phyloP scores from a whole-genome alignment of 768 basidiomycete species.

The Lactarius tabidus region DNA sequence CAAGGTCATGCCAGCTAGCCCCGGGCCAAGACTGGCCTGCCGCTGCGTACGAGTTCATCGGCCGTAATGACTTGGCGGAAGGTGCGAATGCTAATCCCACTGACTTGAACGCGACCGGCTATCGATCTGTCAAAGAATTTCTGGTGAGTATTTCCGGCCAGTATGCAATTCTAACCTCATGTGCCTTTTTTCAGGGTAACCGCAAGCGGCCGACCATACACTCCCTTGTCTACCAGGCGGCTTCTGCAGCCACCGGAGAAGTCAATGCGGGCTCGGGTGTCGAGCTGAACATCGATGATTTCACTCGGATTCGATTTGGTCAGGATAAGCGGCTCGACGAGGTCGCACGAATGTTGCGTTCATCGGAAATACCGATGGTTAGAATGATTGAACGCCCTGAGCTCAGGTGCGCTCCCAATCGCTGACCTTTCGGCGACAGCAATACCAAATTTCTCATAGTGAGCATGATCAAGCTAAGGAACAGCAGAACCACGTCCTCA shows the following conservation, averaged over 20 bases:
- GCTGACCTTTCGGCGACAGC: not conserved
- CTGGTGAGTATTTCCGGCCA: slow-evolving; percentile 39
- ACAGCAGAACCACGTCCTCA: slow-evolving; percentile 74
- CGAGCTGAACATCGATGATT: slow-evolving; percentile 66
- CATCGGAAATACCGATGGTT: slow-evolving; percentile 63
- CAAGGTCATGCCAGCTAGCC: slow-evolving; percentile 76
- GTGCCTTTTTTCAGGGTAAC: slow-evolving; percentile 7
- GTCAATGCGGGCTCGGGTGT: slow-evolving; percentile 61
- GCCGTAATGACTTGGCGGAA: slow-evolving; percentile 70
- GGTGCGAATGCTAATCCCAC: slow-evolving; percentile 49
- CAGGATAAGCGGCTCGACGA: slow-evolving; percentile 89
- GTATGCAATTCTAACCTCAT: not conserved
- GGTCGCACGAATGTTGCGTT: slow-evolving; percentile 86
- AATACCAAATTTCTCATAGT: slow-evolving; percentile 39
- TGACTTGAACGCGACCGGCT: slow-evolving; percentile 48
- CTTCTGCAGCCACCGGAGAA: slow-evolving; percentile 47
- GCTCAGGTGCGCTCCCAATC: slow-evolving; percentile 48
- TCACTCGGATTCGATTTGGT: slow-evolving; percentile 82
- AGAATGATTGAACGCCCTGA: slow-evolving; percentile 64
- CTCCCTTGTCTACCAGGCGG: slow-evolving; percentile 16
- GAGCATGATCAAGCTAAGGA: slow-evolving; percentile 87
- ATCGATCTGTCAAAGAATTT: slow-evolving; percentile 53
- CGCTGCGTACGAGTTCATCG: slow-evolving; percentile 64
- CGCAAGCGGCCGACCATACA: slow-evolving; percentile 14
- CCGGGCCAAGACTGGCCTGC: slow-evolving; percentile 73